A percentile compares a stretch with the other conserved stretches of the same genome.
These are phyloP conservation scores for Diplocarpon rosae DNA, from an alignment of 2,329 filamentous ascomycete genomes.

Conservation along the genomic window DNA sequence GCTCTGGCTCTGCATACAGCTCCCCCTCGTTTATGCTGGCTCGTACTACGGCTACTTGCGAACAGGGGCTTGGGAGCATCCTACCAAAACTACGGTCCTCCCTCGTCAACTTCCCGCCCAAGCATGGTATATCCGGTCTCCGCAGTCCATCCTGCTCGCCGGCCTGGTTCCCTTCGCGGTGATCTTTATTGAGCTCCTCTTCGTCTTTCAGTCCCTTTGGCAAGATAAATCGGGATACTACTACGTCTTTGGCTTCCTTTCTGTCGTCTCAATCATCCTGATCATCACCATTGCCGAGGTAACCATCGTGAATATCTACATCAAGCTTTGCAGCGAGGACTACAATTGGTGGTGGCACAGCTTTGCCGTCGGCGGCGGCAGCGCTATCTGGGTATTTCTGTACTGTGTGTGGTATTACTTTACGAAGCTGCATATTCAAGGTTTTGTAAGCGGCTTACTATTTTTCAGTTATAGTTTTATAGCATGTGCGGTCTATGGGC, in stretches of 20 bases:
- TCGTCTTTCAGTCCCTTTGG: constrained; percentile 80
- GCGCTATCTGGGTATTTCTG: constrained; percentile 68
- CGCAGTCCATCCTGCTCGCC: constrained; percentile 56
- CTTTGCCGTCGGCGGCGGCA: constrained; percentile 68
- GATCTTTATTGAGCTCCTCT: constrained; percentile 77
- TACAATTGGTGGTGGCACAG: constrained; percentile 92
- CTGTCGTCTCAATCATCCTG: constrained; percentile 60
- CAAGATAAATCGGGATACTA: constrained; percentile 88
- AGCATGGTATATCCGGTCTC: constrained; percentile 60
- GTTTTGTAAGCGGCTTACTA: constrained; percentile 66
- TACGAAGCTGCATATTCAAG: constrained; percentile 68
- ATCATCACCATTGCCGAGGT: constrained; percentile 72
- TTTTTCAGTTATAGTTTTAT: constrained; percentile 82
- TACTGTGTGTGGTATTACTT: constrained; percentile 82
- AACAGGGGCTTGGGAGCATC: constrained; percentile 64
- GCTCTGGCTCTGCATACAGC: constrained; percentile 77
- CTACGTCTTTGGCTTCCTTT: constrained; percentile 81
- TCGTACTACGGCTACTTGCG: constrained; percentile 65
- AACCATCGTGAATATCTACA: constrained; percentile 72
- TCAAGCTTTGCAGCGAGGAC: constrained; percentile 75
- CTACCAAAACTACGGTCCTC: constrained; percentile 63
- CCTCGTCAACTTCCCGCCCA: constrained; percentile 65
- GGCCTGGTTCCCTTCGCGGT: constrained; percentile 78
- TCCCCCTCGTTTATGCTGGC: constrained; percentile 73
- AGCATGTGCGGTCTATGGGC: constrained; percentile 69